Percentiles rank a stretch among this genome's conserved stretches.
These are phyloP conservation scores for Teratosphaeriaceae sp. DNA, from an alignment of 2,329 filamentous ascomycete species.

Conservation along the genomic window DNA sequence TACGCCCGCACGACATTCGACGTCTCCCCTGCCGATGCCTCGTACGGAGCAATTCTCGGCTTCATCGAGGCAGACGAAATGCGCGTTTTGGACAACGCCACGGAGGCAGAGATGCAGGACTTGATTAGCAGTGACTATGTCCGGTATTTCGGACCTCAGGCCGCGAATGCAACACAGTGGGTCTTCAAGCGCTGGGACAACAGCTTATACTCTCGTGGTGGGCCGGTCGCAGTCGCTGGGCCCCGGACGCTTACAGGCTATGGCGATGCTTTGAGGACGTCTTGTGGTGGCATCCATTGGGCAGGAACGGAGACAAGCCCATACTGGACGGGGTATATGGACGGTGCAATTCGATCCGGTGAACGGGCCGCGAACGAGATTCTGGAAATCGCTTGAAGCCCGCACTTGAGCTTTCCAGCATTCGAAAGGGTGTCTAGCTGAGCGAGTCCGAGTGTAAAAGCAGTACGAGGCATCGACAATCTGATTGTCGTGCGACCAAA, in stretches of 20 bases:
- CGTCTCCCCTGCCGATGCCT: conserved; percentile 15
- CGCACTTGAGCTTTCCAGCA: too few relatives aligned
- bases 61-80: conserved; percentile 24
- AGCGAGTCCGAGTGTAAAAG: too few relatives aligned
- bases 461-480: too few relatives aligned
- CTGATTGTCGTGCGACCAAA: too few relatives aligned
- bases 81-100: conserved; percentile 15
- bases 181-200: conserved; percentile 22
- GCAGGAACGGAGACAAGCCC: conserved; percentile 21
- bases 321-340: conserved; percentile 24
- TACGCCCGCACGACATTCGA: conserved; percentile 18
- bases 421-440: too few relatives aligned
- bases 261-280: conserved; percentile 13
- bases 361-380: conserved; percentile 12
- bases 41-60: conserved; percentile 22
- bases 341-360: conserved; percentile 21
- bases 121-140: conserved; percentile 14
- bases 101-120: conserved; percentile 15
- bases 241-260: conserved; percentile 17
- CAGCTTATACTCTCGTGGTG: conserved; percentile 21
- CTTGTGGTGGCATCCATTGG: conserved; percentile 17
- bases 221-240: conserved; percentile 19
- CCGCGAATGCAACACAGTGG: conserved; percentile 12
- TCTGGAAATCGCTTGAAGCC: too few relatives aligned
- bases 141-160: conserved; percentile 13